Evolutionary conservation across 2,329 filamentous ascomycete genomes (phyloP).

Genomic region (Ciborinia camelliae): DNA sequence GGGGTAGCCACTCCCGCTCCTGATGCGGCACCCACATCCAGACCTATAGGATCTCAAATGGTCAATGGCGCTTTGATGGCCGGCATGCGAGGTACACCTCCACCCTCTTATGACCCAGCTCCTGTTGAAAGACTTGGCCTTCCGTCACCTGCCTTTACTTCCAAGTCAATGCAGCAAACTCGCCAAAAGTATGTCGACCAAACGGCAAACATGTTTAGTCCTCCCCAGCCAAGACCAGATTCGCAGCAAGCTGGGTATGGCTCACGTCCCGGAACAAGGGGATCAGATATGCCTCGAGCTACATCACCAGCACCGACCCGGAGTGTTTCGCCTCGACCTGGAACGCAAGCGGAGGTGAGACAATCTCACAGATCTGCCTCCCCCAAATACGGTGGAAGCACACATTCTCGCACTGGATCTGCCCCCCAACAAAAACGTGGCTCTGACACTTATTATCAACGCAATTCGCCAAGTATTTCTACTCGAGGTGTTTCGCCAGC

Average conservation of each 20-base stretch:
- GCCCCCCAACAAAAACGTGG: constrained; percentile 44
- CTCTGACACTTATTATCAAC: constrained; percentile 50
- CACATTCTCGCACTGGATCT: constrained; percentile 34
- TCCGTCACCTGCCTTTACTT: constrained; percentile 87
- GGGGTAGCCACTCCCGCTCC: constrained; percentile 83
- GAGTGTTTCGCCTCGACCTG: constrained; percentile 60
- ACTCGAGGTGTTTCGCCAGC: constrained; percentile 47
- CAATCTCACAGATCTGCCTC: constrained; percentile 51
- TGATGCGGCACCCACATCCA: constrained; percentile 43
- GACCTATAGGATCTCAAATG: constrained; percentile 43
- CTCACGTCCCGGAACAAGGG: constrained; percentile 57
- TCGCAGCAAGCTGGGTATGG: constrained; percentile 34
- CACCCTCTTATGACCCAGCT: constrained; percentile 74
- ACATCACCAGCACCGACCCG: constrained; percentile 68
- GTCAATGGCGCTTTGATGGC: constrained; percentile 47
- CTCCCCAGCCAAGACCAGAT: constrained; percentile 33
- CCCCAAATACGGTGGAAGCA: constrained; percentile 55
- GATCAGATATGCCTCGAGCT: constrained; percentile 55
- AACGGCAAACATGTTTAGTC: constrained; percentile 72
- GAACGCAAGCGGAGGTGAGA: constrained; percentile 47
- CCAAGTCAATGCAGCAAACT: constrained; percentile 91
- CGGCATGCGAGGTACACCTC: constrained; percentile 70
- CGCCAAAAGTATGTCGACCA: constrained; percentile 85
- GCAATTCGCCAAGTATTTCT: constrained; percentile 46
- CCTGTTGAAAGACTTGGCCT: constrained; percentile 76